Percentiles rank a stretch among this genome's conserved stretches.
Evolutionary conservation across 2,329 filamentous ascomycete genomes (phyloP).

Genomic region (Paracoccidioides lutzii): DNA sequence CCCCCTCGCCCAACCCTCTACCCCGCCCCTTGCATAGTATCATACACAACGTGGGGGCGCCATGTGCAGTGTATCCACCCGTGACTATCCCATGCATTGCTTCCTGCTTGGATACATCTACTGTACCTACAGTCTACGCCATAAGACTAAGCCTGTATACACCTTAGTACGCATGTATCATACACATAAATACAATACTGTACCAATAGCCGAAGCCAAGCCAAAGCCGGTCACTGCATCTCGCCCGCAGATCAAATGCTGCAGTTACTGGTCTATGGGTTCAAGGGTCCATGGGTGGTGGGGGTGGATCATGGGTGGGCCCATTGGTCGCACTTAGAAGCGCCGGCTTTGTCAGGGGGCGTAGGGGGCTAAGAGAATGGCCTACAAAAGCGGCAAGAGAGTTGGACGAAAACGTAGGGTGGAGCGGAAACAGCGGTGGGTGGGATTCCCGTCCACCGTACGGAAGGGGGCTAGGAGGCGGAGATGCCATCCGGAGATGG

Average conservation of each 20-base stretch:
- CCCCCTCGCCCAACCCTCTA: too few species aligned
- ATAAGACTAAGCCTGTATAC: too few species aligned
- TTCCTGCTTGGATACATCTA: too few species aligned
- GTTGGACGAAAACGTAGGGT: conserved; percentile 15
- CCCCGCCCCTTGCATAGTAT: too few species aligned
- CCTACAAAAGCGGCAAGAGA: conserved; percentile 16
- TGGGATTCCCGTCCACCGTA: conserved; percentile 5
- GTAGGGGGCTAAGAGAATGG: not conserved
- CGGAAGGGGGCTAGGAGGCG: conserved; percentile 2
- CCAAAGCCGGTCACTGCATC: not conserved
- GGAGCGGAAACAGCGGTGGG: conserved; percentile 14
- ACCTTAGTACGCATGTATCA: not conserved
- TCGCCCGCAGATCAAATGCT: not conserved
- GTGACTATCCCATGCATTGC: too few species aligned
- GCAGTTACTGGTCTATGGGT: not conserved
- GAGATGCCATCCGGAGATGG: conserved; percentile 10
- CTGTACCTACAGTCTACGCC: too few species aligned
- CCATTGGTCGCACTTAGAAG: not conserved
- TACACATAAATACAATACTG: not conserved
- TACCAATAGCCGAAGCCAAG: not conserved
- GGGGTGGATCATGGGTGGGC: not conserved
- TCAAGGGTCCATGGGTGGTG: not conserved
- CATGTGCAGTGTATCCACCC: too few species aligned
- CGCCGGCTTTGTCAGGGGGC: not conserved
- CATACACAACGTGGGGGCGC: too few species aligned